Conservation (phyloP, 2,329 filamentous ascomycete genomes). For the Monilinia fructicola region DNA sequence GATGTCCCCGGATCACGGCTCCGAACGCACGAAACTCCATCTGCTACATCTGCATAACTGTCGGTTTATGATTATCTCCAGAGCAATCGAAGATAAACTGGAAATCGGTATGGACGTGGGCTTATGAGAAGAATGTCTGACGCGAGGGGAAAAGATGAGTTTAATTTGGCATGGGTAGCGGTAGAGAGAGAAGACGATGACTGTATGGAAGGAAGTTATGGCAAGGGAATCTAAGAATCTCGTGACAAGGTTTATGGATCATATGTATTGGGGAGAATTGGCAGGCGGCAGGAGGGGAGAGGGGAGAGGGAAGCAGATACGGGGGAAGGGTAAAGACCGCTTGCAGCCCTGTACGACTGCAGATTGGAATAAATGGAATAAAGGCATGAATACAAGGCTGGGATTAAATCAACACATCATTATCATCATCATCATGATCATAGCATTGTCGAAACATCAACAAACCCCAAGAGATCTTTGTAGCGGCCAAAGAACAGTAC, state of each 20-base stretch:
- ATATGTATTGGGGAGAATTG: conserved; percentile 42
- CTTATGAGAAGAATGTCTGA: conserved; percentile 37
- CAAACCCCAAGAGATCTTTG: too few species aligned
- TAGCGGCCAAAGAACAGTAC: too few species aligned
- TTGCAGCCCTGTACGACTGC: not conserved
- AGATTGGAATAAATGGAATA: not conserved
- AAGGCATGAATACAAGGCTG: not conserved
- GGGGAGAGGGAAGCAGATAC: conserved; percentile 17
- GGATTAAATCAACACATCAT: too few species aligned
- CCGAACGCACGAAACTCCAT: conserved; percentile 43
- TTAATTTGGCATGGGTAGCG: conserved; percentile 35
- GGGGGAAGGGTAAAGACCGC: not conserved
- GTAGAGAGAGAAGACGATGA: conserved; percentile 38
- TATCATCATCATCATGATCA: too few species aligned
- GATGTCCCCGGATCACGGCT: conserved; percentile 40
- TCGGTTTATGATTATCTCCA: conserved; percentile 35
- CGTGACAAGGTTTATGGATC: conserved; percentile 36
- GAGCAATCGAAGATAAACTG: conserved; percentile 39
- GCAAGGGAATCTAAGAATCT: conserved; percentile 37
- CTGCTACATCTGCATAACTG: conserved; percentile 39
- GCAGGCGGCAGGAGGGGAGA: not conserved
- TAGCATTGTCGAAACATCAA: too few species aligned
- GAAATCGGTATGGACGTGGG: conserved; percentile 35
- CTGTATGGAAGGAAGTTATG: conserved; percentile 39
- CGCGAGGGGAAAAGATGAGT: conserved; percentile 34